Base-by-base conservation (phyloP, 192 early-diverging fungal genomes). In the Mycoemilia scoparia region DNA sequence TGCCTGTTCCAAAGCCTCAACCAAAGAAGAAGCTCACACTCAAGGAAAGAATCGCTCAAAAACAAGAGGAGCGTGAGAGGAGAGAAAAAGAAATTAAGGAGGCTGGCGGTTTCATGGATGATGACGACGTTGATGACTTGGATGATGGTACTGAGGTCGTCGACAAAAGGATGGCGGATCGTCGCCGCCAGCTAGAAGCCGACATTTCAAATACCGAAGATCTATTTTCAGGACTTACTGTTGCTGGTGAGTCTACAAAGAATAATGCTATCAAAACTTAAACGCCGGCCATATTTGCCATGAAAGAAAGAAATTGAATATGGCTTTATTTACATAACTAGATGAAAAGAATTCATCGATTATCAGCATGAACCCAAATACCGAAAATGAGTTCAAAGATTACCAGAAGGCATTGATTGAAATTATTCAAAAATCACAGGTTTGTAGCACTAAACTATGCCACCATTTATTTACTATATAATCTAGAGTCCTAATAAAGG, bases 311-410 rank as follows among this genome's bases (percentile, higher is more conserved):
- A 24, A 8, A 12, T 8, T 12, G 33, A 34, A 15, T 12, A 8
- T 24, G 33, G 8, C 33, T 38, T 37, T 32, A 22, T 22, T 4
- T 11, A 16, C 7, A 63, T 21, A 25, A 36, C 12, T 19, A 46
- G 38, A 32, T 34, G 12, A 36, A 33, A 16, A 41, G 29, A 13
- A 34, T 38, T 4, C n/a, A n/a, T n/a, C n/a, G n/a, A 41, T 73
- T 37, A 44, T 57, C 21, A 49, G 40, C 7, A 41, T 70, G 24
- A 65, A 69, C 42, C 79, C 76, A 4, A 67, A 69, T 45, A 69
- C 70, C 17, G 69, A 71, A 51, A 73, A 68, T 5, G 69, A 82
- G 20, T 82, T 79, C 46, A 69, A 69, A 32, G 59, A 71, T 41
- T 72, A 71, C 42, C 58, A 51, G 4, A 68, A 57, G 28, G 49